Base-by-base conservation (phyloP, 352 stramenopile genomes). In the Vaucheria bursata region DNA sequence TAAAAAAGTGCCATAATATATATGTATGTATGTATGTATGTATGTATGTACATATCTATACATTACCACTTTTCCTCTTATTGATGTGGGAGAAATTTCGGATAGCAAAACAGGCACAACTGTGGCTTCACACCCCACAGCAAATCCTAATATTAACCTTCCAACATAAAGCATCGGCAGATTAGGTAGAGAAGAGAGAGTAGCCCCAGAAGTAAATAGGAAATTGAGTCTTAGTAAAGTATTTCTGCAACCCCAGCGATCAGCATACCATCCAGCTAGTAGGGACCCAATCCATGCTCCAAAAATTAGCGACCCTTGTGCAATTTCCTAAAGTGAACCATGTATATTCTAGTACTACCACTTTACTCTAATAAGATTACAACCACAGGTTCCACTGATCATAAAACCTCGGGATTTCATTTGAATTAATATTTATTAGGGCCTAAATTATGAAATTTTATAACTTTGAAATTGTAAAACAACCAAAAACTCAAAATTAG, bases 91-190 rank as follows among this genome's bases (percentile, higher is more conserved):
- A 2, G 65, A 1, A 1, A 72, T 8, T 35, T 72, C 65, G 1
- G 65, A 72, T 2, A 72, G 65, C 65, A 72, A 35, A 29, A 72
- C 65, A 29, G 65, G 65, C 65, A 72, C 65, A 6, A 72, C 65
- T 6, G 65, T 35, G 33, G 12, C 65, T 35, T 72, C 65, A 35
- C 65, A 72, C 1, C 65, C 65, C 31, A 72, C 65, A 36, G 65
- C 65, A 36, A 72, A 35, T 40, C 65, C 65, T 40, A 72, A 8
- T 8, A 72, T 1, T 2, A 35, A 12, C 31, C 65, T 34, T 1
- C 65, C 65, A 2, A 34, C 6, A 29, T 8, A n/a, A 1, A 72
- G 65, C 2, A 35, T 12, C 6, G 2, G 5, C 6, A 35, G 1
- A 40, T 38, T 2, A 2, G 65, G 65, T 35, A 72, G 65, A 2